These are phyloP conservation scores for Sphagnum magellanicum DNA, from an alignment of 228 moss, liverwort and hornwort genomes.

Conservation along the genomic window DNA sequence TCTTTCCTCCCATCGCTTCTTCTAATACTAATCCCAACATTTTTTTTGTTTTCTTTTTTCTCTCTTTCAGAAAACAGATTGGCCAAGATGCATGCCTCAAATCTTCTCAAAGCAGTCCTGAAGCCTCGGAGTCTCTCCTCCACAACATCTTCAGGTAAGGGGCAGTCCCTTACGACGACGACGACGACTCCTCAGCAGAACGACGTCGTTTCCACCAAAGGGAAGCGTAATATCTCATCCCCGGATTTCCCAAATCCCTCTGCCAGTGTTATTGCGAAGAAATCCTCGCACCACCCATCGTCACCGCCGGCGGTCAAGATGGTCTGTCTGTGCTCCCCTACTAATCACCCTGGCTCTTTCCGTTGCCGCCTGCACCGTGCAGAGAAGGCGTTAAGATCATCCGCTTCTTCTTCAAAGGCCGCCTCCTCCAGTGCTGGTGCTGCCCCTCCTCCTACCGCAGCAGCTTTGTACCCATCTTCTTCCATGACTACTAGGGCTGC, in stretches of 20 bases:
- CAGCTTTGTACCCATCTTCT: too few relatives aligned
- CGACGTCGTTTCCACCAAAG: not conserved
- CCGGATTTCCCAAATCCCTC: conserved; percentile 7
- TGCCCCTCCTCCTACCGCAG: too few relatives aligned
- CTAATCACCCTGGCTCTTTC: conserved; percentile 45
- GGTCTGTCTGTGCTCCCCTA: conserved; percentile 56
- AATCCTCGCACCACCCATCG: conserved; percentile 1
- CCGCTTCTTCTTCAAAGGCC: too few relatives aligned
- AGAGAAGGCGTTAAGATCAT: too few relatives aligned
- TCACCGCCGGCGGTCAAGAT: conserved; percentile 41
- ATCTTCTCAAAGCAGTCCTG: conserved; percentile 48
- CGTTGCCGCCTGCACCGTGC: conserved; percentile 46
- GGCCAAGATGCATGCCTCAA: conserved; percentile 40
- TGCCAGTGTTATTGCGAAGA: conserved; percentile 9
- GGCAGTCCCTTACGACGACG: too few relatives aligned
- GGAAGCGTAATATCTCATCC: not conserved
- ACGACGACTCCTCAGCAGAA: not conserved
- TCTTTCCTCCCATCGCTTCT: too few relatives aligned
- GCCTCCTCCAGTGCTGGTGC: too few relatives aligned
- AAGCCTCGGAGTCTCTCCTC: conserved; percentile 20
- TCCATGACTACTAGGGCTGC: too few relatives aligned
- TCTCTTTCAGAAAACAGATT: conserved; percentile 3
- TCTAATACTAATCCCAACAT: too few relatives aligned
- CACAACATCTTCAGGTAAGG: too few relatives aligned
- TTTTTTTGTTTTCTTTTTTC: not conserved